A percentile compares a stretch with the other conserved stretches of the same genome.
Evolutionary conservation across 1,139 yeast species (phyloP).

Genomic region (Hemisphaericaspora subhashii): DNA sequence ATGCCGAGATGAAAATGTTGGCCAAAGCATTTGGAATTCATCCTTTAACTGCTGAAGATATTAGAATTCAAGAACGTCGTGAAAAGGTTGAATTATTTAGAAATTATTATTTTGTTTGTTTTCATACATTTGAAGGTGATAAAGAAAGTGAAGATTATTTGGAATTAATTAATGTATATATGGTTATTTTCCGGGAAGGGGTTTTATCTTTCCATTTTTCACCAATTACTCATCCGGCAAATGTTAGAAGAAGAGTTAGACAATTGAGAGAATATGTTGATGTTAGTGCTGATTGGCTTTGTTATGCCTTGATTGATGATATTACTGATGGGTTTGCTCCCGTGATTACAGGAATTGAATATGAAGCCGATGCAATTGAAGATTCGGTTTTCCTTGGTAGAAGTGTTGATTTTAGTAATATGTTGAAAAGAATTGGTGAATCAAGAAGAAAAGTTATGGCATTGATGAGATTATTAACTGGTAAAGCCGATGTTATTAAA

Average conservation of each 20-base stretch:
- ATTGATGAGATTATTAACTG: slow-evolving; percentile 81
- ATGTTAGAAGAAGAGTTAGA: slow-evolving; percentile 85
- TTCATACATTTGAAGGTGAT: slow-evolving; percentile 76
- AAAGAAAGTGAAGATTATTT: slow-evolving; percentile 73
- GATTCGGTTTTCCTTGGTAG: slow-evolving; percentile 53
- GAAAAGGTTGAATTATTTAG: slow-evolving; percentile 78
- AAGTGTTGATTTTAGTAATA: slow-evolving; percentile 56
- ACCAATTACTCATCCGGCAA: slow-evolving; percentile 77
- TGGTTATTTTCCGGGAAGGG: slow-evolving; percentile 85
- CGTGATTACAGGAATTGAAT: slow-evolving; percentile 76
- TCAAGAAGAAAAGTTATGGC: slow-evolving; percentile 89
- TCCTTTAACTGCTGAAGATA: slow-evolving; percentile 82
- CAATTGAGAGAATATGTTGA: slow-evolving; percentile 83
- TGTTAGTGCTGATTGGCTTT: slow-evolving; percentile 87
- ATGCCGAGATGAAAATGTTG: slow-evolving; percentile 60
- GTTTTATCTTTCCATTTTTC: slow-evolving; percentile 80
- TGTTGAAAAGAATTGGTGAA: slow-evolving; percentile 81
- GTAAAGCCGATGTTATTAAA: slow-evolving; percentile 95
- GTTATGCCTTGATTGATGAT: slow-evolving; percentile 89
- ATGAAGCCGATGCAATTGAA: slow-evolving; percentile 88
- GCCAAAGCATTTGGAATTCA: slow-evolving; percentile 78
- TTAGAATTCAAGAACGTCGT: slow-evolving; percentile 78
- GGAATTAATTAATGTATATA: slow-evolving; percentile 83
- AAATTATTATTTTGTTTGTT: slow-evolving; percentile 73
- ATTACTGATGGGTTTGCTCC: slow-evolving; percentile 93